phyloP scores from a whole-genome alignment of 1,284 basidiomycete species.

The Moniliophthora roreri region DNA sequence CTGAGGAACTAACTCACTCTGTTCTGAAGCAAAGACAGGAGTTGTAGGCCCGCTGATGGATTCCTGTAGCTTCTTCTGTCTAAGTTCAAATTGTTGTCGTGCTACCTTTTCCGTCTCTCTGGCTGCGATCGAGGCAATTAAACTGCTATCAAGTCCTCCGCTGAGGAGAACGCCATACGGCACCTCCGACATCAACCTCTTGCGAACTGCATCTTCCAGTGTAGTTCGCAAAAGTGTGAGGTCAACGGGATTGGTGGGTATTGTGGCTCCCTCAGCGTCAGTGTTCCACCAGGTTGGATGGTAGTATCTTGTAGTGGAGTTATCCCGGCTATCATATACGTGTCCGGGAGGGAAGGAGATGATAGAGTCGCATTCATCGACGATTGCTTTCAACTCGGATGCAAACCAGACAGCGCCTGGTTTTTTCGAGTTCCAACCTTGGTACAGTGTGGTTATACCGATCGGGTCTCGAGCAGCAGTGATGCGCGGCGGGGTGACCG shows the following conservation, averaged over 20 bases:
- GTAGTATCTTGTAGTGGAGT: constrained; percentile 81
- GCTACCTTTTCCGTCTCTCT: constrained; percentile 94
- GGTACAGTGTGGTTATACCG: constrained; percentile 97
- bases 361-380: constrained; percentile 93
- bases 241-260: constrained; percentile 72
- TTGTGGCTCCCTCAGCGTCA: constrained; percentile 60
- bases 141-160: constrained; percentile 93
- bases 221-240: constrained; percentile 75
- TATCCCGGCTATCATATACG: constrained; percentile 83
- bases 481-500: constrained; percentile 84
- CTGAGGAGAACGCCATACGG: constrained; percentile 97
- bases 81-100: constrained; percentile 71
- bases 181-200: constrained; percentile 98
- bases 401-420: constrained; percentile 92
- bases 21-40: constrained; percentile 48
- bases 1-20: constrained; percentile 40
- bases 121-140: constrained; percentile 97
- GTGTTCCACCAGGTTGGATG: constrained; percentile 85
- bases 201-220: constrained; percentile 91
- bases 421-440: constrained; percentile 86
- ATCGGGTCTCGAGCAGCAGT: constrained; percentile 98
- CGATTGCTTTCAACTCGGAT: constrained; percentile 93
- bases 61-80: constrained; percentile 60
- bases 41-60: constrained; percentile 56
- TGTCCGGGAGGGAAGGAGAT: constrained; percentile 98